A percentile compares a stretch with the other conserved stretches of the same genome.
Conservation (phyloP, 257 asterid species). For the Penstemon eatonii region DNA sequence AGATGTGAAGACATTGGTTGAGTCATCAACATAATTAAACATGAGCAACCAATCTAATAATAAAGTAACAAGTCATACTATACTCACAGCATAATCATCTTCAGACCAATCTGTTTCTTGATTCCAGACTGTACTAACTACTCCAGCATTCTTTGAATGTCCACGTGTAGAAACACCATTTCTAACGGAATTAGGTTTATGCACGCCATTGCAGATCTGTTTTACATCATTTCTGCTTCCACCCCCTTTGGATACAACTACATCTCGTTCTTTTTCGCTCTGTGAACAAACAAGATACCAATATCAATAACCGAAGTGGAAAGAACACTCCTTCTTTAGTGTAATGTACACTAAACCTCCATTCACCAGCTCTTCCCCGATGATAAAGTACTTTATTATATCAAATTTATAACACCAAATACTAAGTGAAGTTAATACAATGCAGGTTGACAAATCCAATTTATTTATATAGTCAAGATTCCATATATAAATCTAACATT, state of each 20-base stretch:
- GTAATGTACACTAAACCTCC: conserved; percentile 8
- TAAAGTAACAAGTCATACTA: conserved; percentile 19
- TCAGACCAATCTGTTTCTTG: conserved; percentile 62
- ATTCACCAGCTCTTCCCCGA: conserved; percentile 7
- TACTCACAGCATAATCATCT: conserved; percentile 83
- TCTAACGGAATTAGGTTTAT: conserved; percentile 36
- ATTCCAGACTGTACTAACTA: conserved; percentile 22
- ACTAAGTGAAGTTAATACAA: neutral
- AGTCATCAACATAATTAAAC: conserved; percentile 16
- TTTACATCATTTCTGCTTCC: conserved; percentile 37
- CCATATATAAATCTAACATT: too few relatives aligned
- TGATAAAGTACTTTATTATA: neutral
- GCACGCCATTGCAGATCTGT: conserved; percentile 32
- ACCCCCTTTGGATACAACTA: conserved; percentile 20
- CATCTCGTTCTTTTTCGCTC: conserved; percentile 51
- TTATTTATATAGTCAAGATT: too few relatives aligned
- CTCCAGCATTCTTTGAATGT: conserved; percentile 35
- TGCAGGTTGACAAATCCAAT: neutral
- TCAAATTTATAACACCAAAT: neutral
- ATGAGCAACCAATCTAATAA: conserved; percentile 5
- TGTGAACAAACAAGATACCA: conserved; percentile 31
- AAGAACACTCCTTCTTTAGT: neutral
- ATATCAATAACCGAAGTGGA: conserved; percentile 1
- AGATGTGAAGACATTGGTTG: conserved; percentile 12
- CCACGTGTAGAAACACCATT: conserved; percentile 35